phyloP scores from a whole-genome alignment of 805 yeast genomes.

The Candida nemodendra region DNA sequence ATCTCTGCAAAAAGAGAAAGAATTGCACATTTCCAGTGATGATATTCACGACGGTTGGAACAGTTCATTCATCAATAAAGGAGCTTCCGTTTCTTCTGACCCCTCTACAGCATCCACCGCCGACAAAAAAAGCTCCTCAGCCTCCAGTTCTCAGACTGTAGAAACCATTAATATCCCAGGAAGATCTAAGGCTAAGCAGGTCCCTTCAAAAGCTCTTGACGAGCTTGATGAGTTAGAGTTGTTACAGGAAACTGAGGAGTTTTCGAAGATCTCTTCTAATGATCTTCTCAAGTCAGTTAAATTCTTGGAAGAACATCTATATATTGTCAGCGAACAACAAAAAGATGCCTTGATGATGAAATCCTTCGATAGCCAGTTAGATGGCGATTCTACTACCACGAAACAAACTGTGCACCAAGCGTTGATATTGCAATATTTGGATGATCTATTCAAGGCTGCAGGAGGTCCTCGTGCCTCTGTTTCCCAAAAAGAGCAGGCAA shows the following conservation, averaged over 20 bases:
- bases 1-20: constrained; percentile 67
- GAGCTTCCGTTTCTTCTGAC: constrained; percentile 23
- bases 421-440: constrained; percentile 65
- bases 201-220: constrained; percentile 33
- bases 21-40: constrained; percentile 77
- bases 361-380: constrained; percentile 81
- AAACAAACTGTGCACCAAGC: constrained; percentile 77
- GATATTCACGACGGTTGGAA: constrained; percentile 93
- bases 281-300: constrained; percentile 50
- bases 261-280: constrained; percentile 53
- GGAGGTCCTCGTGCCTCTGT: constrained; percentile 20
- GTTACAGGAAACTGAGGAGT: constrained; percentile 62
- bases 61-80: constrained; percentile 71
- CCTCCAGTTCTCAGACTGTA: constrained; percentile 25
- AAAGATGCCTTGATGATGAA: constrained; percentile 91
- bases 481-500: constrained; percentile 36
- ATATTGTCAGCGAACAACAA: constrained; percentile 76
- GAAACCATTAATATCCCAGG: constrained; percentile 31
- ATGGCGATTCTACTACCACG: constrained; percentile 53
- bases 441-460: constrained; percentile 30
- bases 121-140: constrained; percentile 21
- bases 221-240: constrained; percentile 51
- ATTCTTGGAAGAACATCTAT: constrained; percentile 56
- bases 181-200: constrained; percentile 5
- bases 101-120: constrained; percentile 8